Conservation (phyloP, 2,329 filamentous ascomycete genomes). For the Orbilia javanica region DNA sequence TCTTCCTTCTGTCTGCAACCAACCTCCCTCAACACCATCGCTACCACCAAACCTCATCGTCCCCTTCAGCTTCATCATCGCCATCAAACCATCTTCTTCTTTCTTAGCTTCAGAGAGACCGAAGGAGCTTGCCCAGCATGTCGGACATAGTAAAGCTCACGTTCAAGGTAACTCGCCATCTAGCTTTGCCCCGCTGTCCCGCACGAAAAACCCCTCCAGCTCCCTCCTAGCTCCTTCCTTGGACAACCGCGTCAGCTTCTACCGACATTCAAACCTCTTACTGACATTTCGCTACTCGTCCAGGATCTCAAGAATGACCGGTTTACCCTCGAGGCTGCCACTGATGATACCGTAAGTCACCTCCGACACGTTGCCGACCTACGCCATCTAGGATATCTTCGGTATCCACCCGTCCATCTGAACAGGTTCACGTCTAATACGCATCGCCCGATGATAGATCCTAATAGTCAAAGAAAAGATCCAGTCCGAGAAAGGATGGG, state of each 20-base stretch:
- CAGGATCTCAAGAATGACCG: constrained; percentile 99
- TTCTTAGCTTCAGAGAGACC: constrained; percentile 59
- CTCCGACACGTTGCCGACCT: constrained; percentile 57
- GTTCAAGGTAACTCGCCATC: constrained; percentile 72
- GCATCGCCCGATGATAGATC: constrained; percentile 72
- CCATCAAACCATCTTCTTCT: neutral
- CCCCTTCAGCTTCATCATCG: constrained; percentile 5
- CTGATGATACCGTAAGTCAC: constrained; percentile 83
- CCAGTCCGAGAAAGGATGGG: constrained; percentile 91
- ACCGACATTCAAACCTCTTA: constrained; percentile 57
- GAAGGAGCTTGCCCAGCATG: constrained; percentile 61
- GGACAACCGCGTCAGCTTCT: constrained; percentile 59
- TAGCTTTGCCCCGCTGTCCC: constrained; percentile 56
- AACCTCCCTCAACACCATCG: constrained; percentile 53
- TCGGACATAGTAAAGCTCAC: constrained; percentile 75
- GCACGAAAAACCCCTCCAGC: constrained; percentile 59
- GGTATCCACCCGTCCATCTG: constrained; percentile 5
- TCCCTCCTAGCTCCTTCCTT: constrained; percentile 52
- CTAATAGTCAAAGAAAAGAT: constrained; percentile 94
- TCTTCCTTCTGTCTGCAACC: constrained; percentile 45
- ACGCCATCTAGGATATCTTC: constrained; percentile 31
- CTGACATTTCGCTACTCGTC: constrained; percentile 59
- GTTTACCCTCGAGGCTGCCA: constrained; percentile 95
- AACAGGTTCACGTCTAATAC: constrained; percentile 45
- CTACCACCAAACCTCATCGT: constrained; percentile 51